A percentile compares a stretch with the other conserved stretches of the same genome.
phyloP scores from a whole-genome alignment of 441 rosid genomes.

The Gossypium lobatum region DNA sequence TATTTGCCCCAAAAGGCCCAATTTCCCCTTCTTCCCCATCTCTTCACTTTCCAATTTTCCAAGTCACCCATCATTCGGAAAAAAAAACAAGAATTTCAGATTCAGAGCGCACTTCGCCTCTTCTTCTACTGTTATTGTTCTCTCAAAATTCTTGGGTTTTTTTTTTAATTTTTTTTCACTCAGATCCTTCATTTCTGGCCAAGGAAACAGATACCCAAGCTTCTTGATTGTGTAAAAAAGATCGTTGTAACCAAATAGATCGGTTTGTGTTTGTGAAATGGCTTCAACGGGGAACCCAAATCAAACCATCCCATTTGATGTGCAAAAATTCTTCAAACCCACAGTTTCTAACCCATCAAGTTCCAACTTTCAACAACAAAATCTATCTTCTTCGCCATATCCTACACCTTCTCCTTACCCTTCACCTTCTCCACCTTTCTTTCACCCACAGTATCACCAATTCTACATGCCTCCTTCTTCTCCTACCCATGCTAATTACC shows the following conservation, averaged over 20 bases:
- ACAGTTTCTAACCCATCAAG: conserved; percentile 6
- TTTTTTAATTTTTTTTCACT: not conserved
- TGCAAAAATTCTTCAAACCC: conserved; percentile 36
- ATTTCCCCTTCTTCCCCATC: not conserved
- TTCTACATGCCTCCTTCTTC: conserved; percentile 33
- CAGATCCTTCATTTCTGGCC: conserved; percentile 9
- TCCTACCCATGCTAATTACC: conserved; percentile 25
- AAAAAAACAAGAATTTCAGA: not conserved
- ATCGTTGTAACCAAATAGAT: not conserved
- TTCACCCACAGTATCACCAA: conserved; percentile 33
- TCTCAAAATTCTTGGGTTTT: too few relatives aligned
- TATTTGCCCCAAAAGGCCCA: not conserved
- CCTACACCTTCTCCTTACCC: conserved; percentile 42
- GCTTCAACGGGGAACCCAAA: conserved; percentile 36
- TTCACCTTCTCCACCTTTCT: conserved; percentile 46
- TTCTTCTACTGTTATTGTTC: not conserved
- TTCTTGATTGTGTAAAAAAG: not conserved
- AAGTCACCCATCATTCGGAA: not conserved
- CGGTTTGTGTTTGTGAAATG: conserved; percentile 11
- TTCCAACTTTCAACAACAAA: not conserved
- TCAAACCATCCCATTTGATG: conserved; percentile 24
- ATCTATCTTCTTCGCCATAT: conserved; percentile 14
- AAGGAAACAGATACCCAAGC: not conserved
- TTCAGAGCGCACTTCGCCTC: not conserved
- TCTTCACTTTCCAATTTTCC: not conserved